Evolutionary conservation across 192 early-diverging fungal species (phyloP).

Genomic region (Rhizophagus prolifer): DNA sequence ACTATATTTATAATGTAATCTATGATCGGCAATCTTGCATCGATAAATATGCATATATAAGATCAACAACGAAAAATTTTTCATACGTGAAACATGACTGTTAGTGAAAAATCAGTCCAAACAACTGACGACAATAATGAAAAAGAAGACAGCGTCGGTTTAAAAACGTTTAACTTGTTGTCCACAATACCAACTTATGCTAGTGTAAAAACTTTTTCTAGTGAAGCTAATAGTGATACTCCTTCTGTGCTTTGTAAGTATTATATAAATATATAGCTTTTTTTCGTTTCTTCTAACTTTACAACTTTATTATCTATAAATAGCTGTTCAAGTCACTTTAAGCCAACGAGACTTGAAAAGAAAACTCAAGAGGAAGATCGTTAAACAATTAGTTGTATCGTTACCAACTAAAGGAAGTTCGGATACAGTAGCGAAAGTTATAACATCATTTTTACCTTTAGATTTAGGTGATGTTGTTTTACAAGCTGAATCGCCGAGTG

Average conservation of each 20-base stretch:
- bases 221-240: not conserved
- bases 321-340: not conserved
- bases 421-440: not conserved
- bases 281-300: not conserved
- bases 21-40: too few species aligned
- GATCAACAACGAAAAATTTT: not conserved
- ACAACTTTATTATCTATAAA: not conserved
- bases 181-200: not conserved
- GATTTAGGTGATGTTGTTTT: constrained; percentile 39
- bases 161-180: not conserved
- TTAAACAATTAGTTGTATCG: not conserved
- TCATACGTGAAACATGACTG: not conserved
- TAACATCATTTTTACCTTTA: constrained; percentile 16
- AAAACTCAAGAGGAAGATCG: not conserved
- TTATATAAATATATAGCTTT: too few species aligned
- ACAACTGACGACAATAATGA: not conserved
- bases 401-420: not conserved
- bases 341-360: not conserved
- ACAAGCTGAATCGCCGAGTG: constrained; percentile 37
- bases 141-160: not conserved
- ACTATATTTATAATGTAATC: too few species aligned
- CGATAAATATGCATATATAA: too few species aligned
- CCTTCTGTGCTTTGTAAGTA: not conserved
- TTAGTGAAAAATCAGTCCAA: not conserved
- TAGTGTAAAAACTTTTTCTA: not conserved